Evolutionary conservation across 106 monocot species (phyloP), one percentile per base, ranked within the genome.

Genomic region (Allium cepa): DNA sequence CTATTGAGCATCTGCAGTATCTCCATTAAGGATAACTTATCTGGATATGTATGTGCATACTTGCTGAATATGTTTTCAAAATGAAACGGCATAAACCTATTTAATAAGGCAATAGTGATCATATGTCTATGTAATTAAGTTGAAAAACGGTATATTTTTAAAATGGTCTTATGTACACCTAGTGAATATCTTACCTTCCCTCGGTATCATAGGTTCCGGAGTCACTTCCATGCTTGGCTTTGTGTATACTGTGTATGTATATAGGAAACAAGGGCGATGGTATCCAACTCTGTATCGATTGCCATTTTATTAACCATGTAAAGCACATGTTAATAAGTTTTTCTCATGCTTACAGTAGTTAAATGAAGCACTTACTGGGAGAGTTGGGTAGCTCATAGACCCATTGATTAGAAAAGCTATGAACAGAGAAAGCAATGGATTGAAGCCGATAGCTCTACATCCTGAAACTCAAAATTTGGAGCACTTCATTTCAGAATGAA

Each of bases 1-100:
- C n/a, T 82, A 56, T 87, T 77, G 0, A 87, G 87, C 94, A 94
- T 83, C 22, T 53, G 9, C 87, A 84, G 90, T 13, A 90, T 49
- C 70, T 94, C 90, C 27, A 57, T 7, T 11, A 75, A 67, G 0
- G 82, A 79, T 10, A 94, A 71, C 78, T 78, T 85, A 53, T 94
- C 84, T 0, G 84, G 80, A 49, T 16, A 57, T 4, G 82, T 83
- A 3, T 55, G 63, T 4, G 87, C 82, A 45, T 83, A 87, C 72
- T 87, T 94, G 68, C 82, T 90, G 77, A 94, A 94, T 7, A 94
- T 83, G 75, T 83, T 87, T 79, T 94, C 90, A 26, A 90, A 87
- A 16, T 75, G 82, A 10, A 64, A 68, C 10, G 94, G 94, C 16
- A 87, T 27, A 52, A 68, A 87, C 72, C 94, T 90, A 67, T 49